These are phyloP conservation scores for Trifolium subterraneum DNA, from an alignment of 306 rosid genomes.

Conservation along the genomic window DNA sequence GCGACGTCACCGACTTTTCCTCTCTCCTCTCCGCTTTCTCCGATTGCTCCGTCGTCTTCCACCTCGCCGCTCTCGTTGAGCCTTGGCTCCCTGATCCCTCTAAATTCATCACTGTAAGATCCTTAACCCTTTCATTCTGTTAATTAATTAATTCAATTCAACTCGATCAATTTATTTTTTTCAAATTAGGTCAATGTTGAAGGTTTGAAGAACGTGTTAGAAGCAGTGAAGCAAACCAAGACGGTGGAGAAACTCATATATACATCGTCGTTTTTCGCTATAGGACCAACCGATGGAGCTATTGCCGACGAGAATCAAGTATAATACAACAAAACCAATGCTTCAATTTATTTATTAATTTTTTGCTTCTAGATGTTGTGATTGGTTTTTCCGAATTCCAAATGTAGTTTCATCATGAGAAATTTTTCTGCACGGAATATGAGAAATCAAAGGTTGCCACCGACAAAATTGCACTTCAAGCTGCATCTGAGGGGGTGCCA, in stretches of 20 bases:
- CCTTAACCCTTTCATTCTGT: background rate
- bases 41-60: constrained; percentile 77
- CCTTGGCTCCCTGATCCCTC: constrained; percentile 98
- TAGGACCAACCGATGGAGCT: constrained; percentile 76
- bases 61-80: constrained; percentile 88
- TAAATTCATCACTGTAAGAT: constrained; percentile 62
- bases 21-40: constrained; percentile 83
- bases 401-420: constrained; percentile 73
- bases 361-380: background rate
- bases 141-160: background rate
- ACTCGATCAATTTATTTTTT: background rate
- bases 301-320: constrained; percentile 82
- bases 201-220: constrained; percentile 76
- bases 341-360: background rate
- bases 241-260: constrained; percentile 74
- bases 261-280: constrained; percentile 87
- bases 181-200: constrained; percentile 71
- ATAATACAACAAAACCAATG: background rate
- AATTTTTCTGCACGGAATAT: constrained; percentile 83
- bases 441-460: constrained; percentile 82
- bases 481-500: constrained; percentile 72
- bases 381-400: background rate
- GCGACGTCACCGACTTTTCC: constrained; percentile 73
- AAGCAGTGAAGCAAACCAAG: constrained; percentile 70
- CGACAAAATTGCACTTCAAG: constrained; percentile 75